A percentile compares a stretch with the other conserved stretches of the same genome.
Evolutionary conservation across 2,329 filamentous ascomycete genomes (phyloP).

Genomic region (Arthrobotrys musiformis): DNA sequence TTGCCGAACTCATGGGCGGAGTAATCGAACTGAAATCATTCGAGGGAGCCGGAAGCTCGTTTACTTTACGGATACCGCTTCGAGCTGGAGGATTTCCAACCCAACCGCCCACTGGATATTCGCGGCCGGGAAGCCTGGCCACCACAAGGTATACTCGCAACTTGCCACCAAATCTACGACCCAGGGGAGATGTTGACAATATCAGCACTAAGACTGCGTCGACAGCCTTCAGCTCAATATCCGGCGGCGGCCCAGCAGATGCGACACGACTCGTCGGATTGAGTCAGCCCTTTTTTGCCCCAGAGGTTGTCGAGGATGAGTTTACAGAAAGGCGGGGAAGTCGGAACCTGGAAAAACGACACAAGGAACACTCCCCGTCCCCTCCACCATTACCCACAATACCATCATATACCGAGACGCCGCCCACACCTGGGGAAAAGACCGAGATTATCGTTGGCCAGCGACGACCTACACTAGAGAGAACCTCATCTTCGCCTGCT

Average conservation of each 20-base stretch:
- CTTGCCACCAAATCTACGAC: slow-evolving; percentile 44
- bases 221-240: slow-evolving; percentile 55
- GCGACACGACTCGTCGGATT: slow-evolving; percentile 74
- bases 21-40: slow-evolving; percentile 74
- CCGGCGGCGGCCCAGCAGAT: slow-evolving; percentile 25
- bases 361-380: slow-evolving; percentile 37
- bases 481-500: slow-evolving; percentile 49
- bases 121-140: slow-evolving; percentile 49
- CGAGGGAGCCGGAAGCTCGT: slow-evolving; percentile 69
- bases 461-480: slow-evolving; percentile 33
- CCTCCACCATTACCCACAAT: slow-evolving; percentile 31
- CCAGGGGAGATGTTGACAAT: slow-evolving; percentile 49
- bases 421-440: neutral
- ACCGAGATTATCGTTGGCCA: slow-evolving; percentile 18
- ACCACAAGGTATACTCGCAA: slow-evolving; percentile 53
- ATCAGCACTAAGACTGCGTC: slow-evolving; percentile 52
- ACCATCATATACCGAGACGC: slow-evolving; percentile 38
- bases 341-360: slow-evolving; percentile 15
- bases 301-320: slow-evolving; percentile 34
- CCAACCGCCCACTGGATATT: slow-evolving; percentile 39
- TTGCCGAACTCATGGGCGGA: slow-evolving; percentile 84
- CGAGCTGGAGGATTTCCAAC: slow-evolving; percentile 60
- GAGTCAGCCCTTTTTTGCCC: slow-evolving; percentile 81
- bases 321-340: slow-evolving; percentile 13
- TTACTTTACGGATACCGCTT: slow-evolving; percentile 84